phyloP scores from a whole-genome alignment of 2,329 filamentous ascomycete species.

The Lasiodiplodia gonubiensis region DNA sequence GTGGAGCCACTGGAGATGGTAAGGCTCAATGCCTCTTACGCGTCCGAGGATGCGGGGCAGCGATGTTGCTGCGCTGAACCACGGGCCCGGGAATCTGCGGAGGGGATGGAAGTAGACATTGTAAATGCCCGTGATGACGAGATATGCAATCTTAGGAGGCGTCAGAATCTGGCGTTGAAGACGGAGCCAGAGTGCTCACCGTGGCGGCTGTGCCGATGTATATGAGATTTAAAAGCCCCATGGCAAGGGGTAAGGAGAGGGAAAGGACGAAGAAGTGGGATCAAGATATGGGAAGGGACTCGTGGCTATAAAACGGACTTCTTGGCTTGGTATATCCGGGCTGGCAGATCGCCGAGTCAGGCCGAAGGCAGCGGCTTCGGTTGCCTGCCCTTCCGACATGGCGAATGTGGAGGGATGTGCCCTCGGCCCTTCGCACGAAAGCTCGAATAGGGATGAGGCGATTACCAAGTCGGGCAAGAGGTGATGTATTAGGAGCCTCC shows the following conservation, averaged over 20 bases:
- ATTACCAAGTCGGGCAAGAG: slow-evolving; percentile 8
- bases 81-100: slow-evolving; percentile 26
- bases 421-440: slow-evolving; percentile 4
- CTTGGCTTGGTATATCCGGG: not conserved
- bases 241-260: not conserved
- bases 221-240: slow-evolving; percentile 19
- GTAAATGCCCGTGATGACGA: slow-evolving; percentile 19
- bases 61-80: slow-evolving; percentile 14
- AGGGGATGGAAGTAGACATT: slow-evolving; percentile 29
- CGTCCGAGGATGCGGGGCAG: slow-evolving; percentile 20
- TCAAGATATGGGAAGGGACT: not conserved
- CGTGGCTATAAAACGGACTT: slow-evolving; percentile 15
- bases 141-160: not conserved
- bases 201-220: slow-evolving; percentile 5
- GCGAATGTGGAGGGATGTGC: not conserved
- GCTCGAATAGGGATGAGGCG: slow-evolving; percentile 16
- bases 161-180: not conserved
- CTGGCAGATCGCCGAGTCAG: slow-evolving; percentile 14
- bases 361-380: not conserved
- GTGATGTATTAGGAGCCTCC: not conserved
- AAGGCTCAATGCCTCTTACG: slow-evolving; percentile 14
- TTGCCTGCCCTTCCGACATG: not conserved
- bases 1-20: slow-evolving; percentile 44
- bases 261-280: not conserved
- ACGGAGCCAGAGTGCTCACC: slow-evolving; percentile 3